Evolutionary conservation across 495 filamentous ascomycete species (phyloP).

Genomic region (Daldinia loculata): DNA sequence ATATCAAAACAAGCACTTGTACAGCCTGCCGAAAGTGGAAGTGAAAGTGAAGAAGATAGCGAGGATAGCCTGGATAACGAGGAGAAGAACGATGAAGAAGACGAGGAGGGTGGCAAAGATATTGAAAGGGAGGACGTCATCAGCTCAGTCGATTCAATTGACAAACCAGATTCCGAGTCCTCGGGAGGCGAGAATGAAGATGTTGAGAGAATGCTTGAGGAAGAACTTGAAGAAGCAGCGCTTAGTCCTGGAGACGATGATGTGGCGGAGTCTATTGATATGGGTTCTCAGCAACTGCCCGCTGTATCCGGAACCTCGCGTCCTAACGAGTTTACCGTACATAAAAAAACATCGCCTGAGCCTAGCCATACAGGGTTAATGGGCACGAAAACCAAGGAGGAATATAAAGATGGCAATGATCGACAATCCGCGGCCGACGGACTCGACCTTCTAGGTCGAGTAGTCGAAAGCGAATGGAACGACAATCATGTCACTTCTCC

Average conservation of each 20-base stretch:
- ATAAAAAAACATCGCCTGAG: background rate
- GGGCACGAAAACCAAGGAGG: constrained; percentile 28
- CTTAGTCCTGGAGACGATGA: constrained; percentile 9
- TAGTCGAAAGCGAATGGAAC: constrained; percentile 33
- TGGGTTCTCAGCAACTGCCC: background rate
- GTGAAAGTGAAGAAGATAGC: constrained; percentile 11
- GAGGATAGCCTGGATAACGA: constrained; percentile 20
- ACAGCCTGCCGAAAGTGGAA: constrained; percentile 1
- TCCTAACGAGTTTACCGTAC: background rate
- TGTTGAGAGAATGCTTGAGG: constrained; percentile 4
- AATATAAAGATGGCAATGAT: background rate
- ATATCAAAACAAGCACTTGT: background rate
- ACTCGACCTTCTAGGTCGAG: constrained; percentile 41
- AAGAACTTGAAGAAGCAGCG: constrained; percentile 21
- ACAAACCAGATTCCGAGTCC: constrained; percentile 11
- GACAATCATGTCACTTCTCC: constrained; percentile 27
- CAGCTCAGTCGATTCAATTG: constrained; percentile 5
- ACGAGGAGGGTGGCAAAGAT: constrained; percentile 12
- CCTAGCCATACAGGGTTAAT: constrained; percentile 1
- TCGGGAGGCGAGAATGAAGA: constrained; percentile 12
- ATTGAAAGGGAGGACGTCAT: constrained; percentile 14
- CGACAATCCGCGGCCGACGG: constrained; percentile 40
- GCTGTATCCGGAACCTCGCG: background rate
- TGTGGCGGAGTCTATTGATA: constrained; percentile 3
- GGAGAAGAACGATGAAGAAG: constrained; percentile 13